These are phyloP conservation scores for Ceratocystis albifundus DNA, from an alignment of 2,329 filamentous ascomycete genomes.

Conservation along the genomic window DNA sequence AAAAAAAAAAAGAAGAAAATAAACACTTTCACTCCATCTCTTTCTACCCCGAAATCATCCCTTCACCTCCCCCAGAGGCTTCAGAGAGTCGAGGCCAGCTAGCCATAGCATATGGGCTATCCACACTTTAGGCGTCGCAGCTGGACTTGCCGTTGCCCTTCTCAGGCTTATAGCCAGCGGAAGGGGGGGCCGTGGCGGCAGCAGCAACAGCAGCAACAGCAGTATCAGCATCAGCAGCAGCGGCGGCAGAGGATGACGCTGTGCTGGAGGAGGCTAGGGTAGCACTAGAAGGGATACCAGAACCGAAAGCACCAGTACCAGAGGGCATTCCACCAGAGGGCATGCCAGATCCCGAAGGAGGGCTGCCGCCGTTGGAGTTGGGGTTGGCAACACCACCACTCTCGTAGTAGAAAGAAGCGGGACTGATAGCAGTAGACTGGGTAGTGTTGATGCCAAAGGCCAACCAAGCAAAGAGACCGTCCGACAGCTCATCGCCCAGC, in stretches of 20 bases:
- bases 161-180: not conserved
- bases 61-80: not conserved
- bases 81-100: not conserved
- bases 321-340: not conserved
- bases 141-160: not conserved
- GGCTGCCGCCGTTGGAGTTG: slow-evolving; percentile 3
- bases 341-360: slow-evolving; percentile 5
- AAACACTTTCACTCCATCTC: not conserved
- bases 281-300: slow-evolving; percentile 6
- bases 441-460: slow-evolving; percentile 38
- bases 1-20: not conserved
- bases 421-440: slow-evolving; percentile 25
- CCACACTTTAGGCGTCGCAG: not conserved
- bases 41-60: not conserved
- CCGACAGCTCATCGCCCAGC: slow-evolving; percentile 40
- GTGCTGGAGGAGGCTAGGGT: not conserved
- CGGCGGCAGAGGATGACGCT: not conserved
- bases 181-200: not conserved
- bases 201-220: too few species aligned
- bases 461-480: slow-evolving; percentile 46
- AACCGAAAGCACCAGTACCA: not conserved
- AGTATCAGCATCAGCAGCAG: not conserved
- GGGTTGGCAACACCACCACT: slow-evolving; percentile 29
- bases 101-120: not conserved
- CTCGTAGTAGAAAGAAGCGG: slow-evolving; percentile 30